These are phyloP conservation scores for Nitzschia putrida DNA, from an alignment of 108 stramenopile species.

Conservation along the genomic window DNA sequence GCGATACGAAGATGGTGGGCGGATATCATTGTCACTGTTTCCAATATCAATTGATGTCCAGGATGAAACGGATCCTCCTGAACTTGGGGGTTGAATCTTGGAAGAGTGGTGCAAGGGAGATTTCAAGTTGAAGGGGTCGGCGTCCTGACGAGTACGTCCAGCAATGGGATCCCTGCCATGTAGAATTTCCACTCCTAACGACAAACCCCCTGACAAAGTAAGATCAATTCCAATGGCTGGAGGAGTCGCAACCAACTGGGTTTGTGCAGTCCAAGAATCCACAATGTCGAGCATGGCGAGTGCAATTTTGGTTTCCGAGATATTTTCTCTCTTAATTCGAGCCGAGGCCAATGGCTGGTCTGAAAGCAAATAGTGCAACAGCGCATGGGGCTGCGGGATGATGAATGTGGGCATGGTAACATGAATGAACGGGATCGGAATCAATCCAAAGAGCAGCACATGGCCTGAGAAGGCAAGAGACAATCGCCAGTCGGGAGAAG, in stretches of 20 bases:
- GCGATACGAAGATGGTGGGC: constrained; percentile 8
- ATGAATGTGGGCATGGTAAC: constrained; percentile 79
- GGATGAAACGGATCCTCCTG: constrained; percentile 56
- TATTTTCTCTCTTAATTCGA: constrained; percentile 66
- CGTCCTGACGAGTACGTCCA: constrained; percentile 29
- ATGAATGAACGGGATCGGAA: constrained; percentile 83
- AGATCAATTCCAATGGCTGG: constrained; percentile 80
- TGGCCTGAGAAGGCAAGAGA: constrained; percentile 80
- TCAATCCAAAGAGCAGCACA: constrained; percentile 66
- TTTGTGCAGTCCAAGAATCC: constrained; percentile 65
- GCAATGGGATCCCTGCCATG: constrained; percentile 73
- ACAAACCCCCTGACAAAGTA: constrained; percentile 78
- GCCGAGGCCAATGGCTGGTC: constrained; percentile 83
- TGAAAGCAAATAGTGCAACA: constrained; percentile 71
- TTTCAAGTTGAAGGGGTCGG: not conserved
- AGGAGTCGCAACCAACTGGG: constrained; percentile 77
- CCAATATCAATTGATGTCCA: constrained; percentile 59
- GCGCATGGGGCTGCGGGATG: constrained; percentile 86
- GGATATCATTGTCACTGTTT: constrained; percentile 10
- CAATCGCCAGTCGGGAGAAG: constrained; percentile 71
- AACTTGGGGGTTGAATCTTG: not conserved
- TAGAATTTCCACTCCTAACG: constrained; percentile 76
- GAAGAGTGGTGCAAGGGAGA: not conserved
- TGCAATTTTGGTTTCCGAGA: constrained; percentile 71
- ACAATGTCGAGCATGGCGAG: constrained; percentile 63